Conservation (phyloP, 352 stramenopile species). For the Globisporangium nunn region DNA sequence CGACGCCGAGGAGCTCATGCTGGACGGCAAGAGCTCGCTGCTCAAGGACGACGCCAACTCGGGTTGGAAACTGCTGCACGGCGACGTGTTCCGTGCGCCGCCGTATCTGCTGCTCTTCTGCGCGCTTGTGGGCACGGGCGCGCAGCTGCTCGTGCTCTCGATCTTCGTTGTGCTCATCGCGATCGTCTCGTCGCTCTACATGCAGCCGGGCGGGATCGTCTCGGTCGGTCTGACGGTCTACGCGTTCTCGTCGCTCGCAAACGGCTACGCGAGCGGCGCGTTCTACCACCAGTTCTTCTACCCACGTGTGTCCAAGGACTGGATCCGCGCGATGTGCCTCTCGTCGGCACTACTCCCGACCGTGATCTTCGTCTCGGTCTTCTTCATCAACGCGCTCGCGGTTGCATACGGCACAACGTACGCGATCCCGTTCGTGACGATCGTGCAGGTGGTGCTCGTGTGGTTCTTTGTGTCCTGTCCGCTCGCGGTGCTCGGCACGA, state of each 20-base stretch:
- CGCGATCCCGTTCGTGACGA: slow-evolving; percentile 80
- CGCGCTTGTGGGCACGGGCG: slow-evolving; percentile 94
- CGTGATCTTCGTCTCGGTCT: slow-evolving; percentile 79
- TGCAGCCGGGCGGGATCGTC: slow-evolving; percentile 94
- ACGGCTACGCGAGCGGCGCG: slow-evolving; percentile 85
- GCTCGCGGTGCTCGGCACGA: slow-evolving; percentile 94
- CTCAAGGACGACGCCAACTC: slow-evolving; percentile 80
- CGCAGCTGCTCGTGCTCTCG: slow-evolving; percentile 92
- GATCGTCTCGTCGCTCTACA: slow-evolving; percentile 93
- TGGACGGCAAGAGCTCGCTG: slow-evolving; percentile 74
- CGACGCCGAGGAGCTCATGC: slow-evolving; percentile 81
- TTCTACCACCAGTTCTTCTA: slow-evolving; percentile 92
- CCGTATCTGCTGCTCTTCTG: slow-evolving; percentile 91
- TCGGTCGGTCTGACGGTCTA: slow-evolving; percentile 94
- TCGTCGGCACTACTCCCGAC: slow-evolving; percentile 67
- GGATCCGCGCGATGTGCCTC: slow-evolving; percentile 86
- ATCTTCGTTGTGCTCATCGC: slow-evolving; percentile 94
- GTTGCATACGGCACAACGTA: slow-evolving; percentile 82
- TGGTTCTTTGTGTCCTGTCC: slow-evolving; percentile 98
- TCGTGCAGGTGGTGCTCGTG: slow-evolving; percentile 91
- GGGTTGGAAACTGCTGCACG: slow-evolving; percentile 96
- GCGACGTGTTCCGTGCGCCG: slow-evolving; percentile 92
- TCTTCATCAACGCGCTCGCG: slow-evolving; percentile 85
- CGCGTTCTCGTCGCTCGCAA: slow-evolving; percentile 88
- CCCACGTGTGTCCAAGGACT: slow-evolving; percentile 86